Percentiles rank a stretch among this genome's conserved stretches.
These are phyloP conservation scores for Globisporangium solare DNA, from an alignment of 352 stramenopile genomes.

Conservation along the genomic window DNA sequence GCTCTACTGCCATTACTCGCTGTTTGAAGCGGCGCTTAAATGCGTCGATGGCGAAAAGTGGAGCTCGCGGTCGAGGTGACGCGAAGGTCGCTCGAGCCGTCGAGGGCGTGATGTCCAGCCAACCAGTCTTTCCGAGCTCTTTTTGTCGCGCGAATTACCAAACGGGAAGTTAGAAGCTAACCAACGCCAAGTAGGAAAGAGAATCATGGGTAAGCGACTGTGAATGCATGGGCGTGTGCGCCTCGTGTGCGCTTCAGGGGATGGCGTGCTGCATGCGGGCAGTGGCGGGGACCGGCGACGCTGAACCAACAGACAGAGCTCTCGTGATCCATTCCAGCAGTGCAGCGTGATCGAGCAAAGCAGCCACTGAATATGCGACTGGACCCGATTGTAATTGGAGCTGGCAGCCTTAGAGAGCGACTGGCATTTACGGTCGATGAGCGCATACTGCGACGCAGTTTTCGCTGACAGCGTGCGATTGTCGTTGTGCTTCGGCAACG, in stretches of 20 bases:
- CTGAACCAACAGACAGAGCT: neutral
- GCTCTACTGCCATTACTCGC: neutral
- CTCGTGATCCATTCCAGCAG: neutral
- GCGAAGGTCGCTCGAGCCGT: slow-evolving; percentile 22
- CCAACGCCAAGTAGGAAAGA: slow-evolving; percentile 31
- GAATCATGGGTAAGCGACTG: slow-evolving; percentile 54
- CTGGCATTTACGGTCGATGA: no score
- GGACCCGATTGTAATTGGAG: no score
- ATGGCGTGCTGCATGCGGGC: neutral
- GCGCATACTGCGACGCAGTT: no score
- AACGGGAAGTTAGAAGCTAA: slow-evolving; percentile 71
- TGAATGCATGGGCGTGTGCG: neutral
- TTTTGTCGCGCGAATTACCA: slow-evolving; percentile 29
- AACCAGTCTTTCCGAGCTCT: slow-evolving; percentile 37
- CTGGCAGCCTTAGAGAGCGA: no score
- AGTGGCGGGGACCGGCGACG: neutral
- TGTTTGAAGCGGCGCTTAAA: neutral
- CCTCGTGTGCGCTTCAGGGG: neutral
- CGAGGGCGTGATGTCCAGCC: slow-evolving; percentile 34
- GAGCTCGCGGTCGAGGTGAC: neutral
- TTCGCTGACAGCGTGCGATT: no score
- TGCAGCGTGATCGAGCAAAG: neutral
- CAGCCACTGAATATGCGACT: no score
- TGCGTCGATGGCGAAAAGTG: slow-evolving; percentile 1
- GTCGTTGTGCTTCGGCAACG: neutral